Evolutionary conservation across 2,329 filamentous ascomycete genomes (phyloP), one percentile per base, ranked within the genome.

Genomic region (Xylaria sp.): DNA sequence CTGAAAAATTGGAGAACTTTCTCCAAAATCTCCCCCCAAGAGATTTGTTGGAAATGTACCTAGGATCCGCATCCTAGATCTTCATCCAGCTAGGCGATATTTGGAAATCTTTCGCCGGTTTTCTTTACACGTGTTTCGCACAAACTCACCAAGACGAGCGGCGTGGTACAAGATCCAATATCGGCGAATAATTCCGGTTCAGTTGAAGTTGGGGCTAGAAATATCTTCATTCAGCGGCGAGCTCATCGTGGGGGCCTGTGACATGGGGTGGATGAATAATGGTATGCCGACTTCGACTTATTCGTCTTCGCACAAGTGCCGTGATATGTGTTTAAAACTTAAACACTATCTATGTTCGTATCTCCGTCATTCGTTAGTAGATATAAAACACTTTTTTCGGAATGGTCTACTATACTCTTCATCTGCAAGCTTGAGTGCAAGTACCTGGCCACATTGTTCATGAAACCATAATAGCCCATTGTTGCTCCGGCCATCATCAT

Each of bases 51-150:
- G n/a, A n/a, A n/a, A n/a, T n/a, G n/a, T n/a, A n/a, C n/a, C n/a
- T n/a, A n/a, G n/a, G n/a, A n/a, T n/a, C n/a, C n/a, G 11, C 38
- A 39, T 17, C 13, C 38, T n/a, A n/a, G n/a, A n/a, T n/a, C n/a
- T 39, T 17, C 7, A 15, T 6, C 15, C 5, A 53, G 33, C 51
- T 15, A 39, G 38, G 38, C 38, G 17, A 15, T 36, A 20, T 39
- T 55, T 17, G 51, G 51, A 55, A 55, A 39, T 17, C 5, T 55
- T 55, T 55, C 33, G 33, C 51, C 51, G 51, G 33, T 20, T 55
- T 17, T 15, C 38, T 39, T 39, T 39, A 15, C 38, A 17, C 3
- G 11, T 27, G n/a, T 44, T 22, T 44, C 42, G 42, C 42, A 17
- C 42, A 44, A 44, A 44, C 13, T 44, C 6, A 54, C 31, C 9